Conservation (phyloP, 495 filamentous ascomycete species). For the Tuber indicum region DNA sequence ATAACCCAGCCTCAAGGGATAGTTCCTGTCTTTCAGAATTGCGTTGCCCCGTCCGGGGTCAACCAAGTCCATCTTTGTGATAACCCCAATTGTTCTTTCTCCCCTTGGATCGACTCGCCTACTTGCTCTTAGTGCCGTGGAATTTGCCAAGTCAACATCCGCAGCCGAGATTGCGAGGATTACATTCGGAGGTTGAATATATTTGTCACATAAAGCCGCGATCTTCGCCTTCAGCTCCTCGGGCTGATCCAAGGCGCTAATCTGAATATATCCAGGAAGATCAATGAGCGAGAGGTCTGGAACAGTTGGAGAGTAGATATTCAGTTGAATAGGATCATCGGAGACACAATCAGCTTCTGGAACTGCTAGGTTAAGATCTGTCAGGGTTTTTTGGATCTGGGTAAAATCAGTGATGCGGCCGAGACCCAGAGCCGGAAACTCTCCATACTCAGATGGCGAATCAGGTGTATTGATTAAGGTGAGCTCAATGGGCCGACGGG, state of each 20-base stretch:
- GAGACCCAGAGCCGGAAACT: slow-evolving; percentile 87
- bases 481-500: slow-evolving; percentile 88
- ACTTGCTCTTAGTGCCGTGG: slow-evolving; percentile 83
- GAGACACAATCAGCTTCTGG: slow-evolving; percentile 83
- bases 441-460: slow-evolving; percentile 83
- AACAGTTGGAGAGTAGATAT: slow-evolving; percentile 89
- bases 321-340: slow-evolving; percentile 92
- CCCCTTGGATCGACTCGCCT: slow-evolving; percentile 87
- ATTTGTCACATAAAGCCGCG: slow-evolving; percentile 92
- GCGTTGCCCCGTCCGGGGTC: slow-evolving; percentile 69
- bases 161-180: slow-evolving; percentile 96
- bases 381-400: slow-evolving; percentile 85
- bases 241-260: slow-evolving; percentile 84
- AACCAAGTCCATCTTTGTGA: slow-evolving; percentile 99
- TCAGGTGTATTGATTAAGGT: slow-evolving; percentile 94
- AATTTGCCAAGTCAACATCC: slow-evolving; percentile 95
- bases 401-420: slow-evolving; percentile 90
- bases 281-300: slow-evolving; percentile 96
- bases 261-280: slow-evolving; percentile 94
- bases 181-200: slow-evolving; percentile 92
- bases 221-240: slow-evolving; percentile 92
- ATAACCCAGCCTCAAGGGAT: slow-evolving; percentile 91
- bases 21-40: slow-evolving; percentile 81
- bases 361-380: slow-evolving; percentile 90
- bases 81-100: slow-evolving; percentile 92